These are phyloP conservation scores for Craterostigma plantagineum DNA, from an alignment of 257 asterid genomes.

Conservation along the genomic window DNA sequence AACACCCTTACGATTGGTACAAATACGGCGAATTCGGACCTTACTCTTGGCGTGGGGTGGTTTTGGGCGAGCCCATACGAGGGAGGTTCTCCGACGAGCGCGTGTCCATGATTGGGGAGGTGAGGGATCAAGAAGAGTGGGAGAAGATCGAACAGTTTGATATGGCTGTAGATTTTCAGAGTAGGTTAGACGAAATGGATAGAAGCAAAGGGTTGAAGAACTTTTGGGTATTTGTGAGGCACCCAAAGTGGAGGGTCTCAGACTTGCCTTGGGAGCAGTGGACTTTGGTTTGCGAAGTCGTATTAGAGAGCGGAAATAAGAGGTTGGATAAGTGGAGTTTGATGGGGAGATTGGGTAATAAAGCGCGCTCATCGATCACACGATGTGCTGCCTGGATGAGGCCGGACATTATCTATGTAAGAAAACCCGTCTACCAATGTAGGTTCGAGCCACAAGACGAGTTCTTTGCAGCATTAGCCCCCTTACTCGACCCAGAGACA, in stretches of 20 bases:
- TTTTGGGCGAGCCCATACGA: slow-evolving; percentile 76
- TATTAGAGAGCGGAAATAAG: slow-evolving; percentile 58
- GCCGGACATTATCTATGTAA: slow-evolving; percentile 77
- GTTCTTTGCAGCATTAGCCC: slow-evolving; percentile 42
- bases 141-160: slow-evolving; percentile 85
- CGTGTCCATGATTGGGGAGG: slow-evolving; percentile 68
- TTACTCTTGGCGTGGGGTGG: slow-evolving; percentile 95
- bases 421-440: slow-evolving; percentile 81
- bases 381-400: slow-evolving; percentile 98
- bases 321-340: slow-evolving; percentile 91
- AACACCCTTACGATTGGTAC: slow-evolving; percentile 92
- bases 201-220: slow-evolving; percentile 25
- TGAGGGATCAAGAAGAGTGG: slow-evolving; percentile 82
- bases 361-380: slow-evolving; percentile 46
- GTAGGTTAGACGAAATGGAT: slow-evolving; percentile 42
- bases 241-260: slow-evolving; percentile 75
- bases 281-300: slow-evolving; percentile 86
- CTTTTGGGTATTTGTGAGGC: slow-evolving; percentile 92
- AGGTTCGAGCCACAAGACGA: slow-evolving; percentile 80
- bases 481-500: slow-evolving; percentile 67
- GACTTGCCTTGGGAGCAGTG: slow-evolving; percentile 92
- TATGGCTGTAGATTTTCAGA: slow-evolving; percentile 58
- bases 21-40: slow-evolving; percentile 93
- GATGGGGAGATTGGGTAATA: slow-evolving; percentile 89
- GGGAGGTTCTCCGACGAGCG: slow-evolving; percentile 64